Conservation (phyloP, 352 stramenopile genomes). For the Phytophthora sp. region DNA sequence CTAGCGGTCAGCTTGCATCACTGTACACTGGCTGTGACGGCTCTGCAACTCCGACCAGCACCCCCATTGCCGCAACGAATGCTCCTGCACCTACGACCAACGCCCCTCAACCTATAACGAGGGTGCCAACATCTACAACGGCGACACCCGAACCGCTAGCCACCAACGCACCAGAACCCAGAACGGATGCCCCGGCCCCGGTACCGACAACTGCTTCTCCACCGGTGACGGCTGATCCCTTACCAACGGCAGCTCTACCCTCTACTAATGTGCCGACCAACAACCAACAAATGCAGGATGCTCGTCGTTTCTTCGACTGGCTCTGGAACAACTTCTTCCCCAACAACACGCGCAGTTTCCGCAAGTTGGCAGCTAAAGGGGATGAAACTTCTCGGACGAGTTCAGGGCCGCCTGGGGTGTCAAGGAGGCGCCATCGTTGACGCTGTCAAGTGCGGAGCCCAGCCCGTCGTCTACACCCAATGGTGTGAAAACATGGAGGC, state of each 20-base stretch:
- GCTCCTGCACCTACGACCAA: not conserved
- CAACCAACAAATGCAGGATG: slow-evolving; percentile 2
- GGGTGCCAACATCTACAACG: not conserved
- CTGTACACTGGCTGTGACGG: slow-evolving; percentile 43
- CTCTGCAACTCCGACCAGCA: slow-evolving; percentile 7
- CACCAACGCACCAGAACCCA: too few species aligned
- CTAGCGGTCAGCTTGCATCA: slow-evolving; percentile 32
- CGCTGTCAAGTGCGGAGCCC: slow-evolving; percentile 27
- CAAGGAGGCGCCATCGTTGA: slow-evolving; percentile 31
- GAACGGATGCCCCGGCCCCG: not conserved
- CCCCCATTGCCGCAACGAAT: slow-evolving; percentile 2
- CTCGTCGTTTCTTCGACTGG: slow-evolving; percentile 12
- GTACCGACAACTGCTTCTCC: slow-evolving; percentile 5
- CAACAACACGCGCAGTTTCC: slow-evolving; percentile 8
- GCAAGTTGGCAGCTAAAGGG: slow-evolving; percentile 2
- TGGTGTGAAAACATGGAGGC: slow-evolving; percentile 34
- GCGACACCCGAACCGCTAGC: slow-evolving; percentile 1
- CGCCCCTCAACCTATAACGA: not conserved
- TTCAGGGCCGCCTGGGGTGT: slow-evolving; percentile 44
- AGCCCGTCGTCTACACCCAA: slow-evolving; percentile 16
- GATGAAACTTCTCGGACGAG: slow-evolving; percentile 32
- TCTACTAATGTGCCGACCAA: not conserved
- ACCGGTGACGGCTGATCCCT: not conserved
- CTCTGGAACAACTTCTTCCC: slow-evolving; percentile 15
- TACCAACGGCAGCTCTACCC: too few species aligned